Evolutionary conservation across 148 eudicot species (phyloP).

Genomic region (Persicaria maculosa): DNA sequence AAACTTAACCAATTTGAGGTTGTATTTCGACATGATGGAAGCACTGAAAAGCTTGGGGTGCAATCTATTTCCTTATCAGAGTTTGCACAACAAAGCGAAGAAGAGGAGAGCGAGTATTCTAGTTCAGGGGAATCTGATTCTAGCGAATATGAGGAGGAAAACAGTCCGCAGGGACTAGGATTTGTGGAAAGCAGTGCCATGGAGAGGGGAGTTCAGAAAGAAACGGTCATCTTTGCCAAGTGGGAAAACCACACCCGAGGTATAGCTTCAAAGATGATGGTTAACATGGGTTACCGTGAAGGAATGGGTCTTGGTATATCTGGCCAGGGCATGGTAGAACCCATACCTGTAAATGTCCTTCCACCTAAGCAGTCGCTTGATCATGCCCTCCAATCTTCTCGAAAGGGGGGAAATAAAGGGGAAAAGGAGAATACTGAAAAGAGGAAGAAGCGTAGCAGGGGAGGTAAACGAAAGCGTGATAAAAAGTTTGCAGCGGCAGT

Average conservation of each 20-base stretch:
- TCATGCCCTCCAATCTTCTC: conserved; percentile 42
- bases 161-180: conserved; percentile 47
- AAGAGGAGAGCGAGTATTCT: conserved; percentile 38
- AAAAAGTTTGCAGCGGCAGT: conserved; percentile 71
- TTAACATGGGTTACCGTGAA: conserved; percentile 91
- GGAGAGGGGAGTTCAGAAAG: conserved; percentile 78
- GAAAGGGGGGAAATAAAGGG: conserved; percentile 17
- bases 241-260: conserved; percentile 99
- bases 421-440: conserved; percentile 22
- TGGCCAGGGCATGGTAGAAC: conserved; percentile 83
- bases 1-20: conserved; percentile 36
- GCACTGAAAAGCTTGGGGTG: conserved; percentile 48
- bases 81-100: conserved; percentile 50
- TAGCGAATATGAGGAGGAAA: conserved; percentile 55
- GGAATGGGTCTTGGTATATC: conserved; percentile 88
- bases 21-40: conserved; percentile 57
- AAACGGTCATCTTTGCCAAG: conserved; percentile 78
- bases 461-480: conserved; percentile 90
- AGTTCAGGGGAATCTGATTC: conserved; percentile 45
- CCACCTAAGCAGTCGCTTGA: conserved; percentile 89
- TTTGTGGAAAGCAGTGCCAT: conserved; percentile 52
- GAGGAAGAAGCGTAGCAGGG: conserved; percentile 69
- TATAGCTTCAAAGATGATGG: conserved; percentile 96
- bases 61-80: conserved; percentile 61
- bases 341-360: conserved; percentile 68